These are phyloP conservation scores for Coniochaeta prunicola DNA, from an alignment of 2,329 filamentous ascomycete genomes.

Conservation along the genomic window DNA sequence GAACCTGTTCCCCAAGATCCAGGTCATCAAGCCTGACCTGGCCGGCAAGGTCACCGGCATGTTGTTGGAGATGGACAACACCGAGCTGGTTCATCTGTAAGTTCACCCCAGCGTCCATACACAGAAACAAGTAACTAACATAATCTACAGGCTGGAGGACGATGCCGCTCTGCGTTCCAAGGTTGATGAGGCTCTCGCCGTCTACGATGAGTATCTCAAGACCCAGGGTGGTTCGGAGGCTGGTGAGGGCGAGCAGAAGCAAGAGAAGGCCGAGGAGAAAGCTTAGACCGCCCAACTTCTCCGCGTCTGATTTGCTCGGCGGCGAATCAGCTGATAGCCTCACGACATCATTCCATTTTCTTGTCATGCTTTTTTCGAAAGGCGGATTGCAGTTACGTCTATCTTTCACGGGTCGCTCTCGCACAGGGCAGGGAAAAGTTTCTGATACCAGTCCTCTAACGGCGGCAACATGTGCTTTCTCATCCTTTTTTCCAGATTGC, in stretches of 20 bases:
- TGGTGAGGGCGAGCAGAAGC: constrained; percentile 38
- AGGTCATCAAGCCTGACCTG: constrained; percentile 86
- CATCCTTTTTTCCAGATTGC: constrained; percentile 6
- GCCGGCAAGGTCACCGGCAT: constrained; percentile 99
- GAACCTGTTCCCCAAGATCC: constrained; percentile 97
- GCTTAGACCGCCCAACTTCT: constrained; percentile 21
- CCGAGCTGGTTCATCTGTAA: constrained; percentile 91
- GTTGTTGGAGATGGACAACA: constrained; percentile 98
- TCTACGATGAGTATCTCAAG: constrained; percentile 99
- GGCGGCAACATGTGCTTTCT: constrained; percentile 13
- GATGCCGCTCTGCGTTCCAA: constrained; percentile 84
- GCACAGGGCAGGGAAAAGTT: constrained; percentile 19
- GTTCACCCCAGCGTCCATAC: constrained; percentile 30
- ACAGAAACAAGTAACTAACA: constrained; percentile 5
- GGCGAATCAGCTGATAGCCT: not conserved
- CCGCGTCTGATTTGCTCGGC: not conserved
- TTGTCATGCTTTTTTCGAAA: not conserved
- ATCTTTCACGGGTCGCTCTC: constrained; percentile 11
- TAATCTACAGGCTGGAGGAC: constrained; percentile 67
- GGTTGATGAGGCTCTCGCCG: constrained; percentile 93
- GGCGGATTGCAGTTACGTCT: constrained; percentile 9
- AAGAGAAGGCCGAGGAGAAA: constrained; percentile 43
- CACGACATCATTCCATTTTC: constrained; percentile 16
- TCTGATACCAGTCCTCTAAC: constrained; percentile 19
- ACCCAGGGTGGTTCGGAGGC: constrained; percentile 40